Conservation (phyloP, 768 basidiomycete species). For the Boletales sp. region DNA sequence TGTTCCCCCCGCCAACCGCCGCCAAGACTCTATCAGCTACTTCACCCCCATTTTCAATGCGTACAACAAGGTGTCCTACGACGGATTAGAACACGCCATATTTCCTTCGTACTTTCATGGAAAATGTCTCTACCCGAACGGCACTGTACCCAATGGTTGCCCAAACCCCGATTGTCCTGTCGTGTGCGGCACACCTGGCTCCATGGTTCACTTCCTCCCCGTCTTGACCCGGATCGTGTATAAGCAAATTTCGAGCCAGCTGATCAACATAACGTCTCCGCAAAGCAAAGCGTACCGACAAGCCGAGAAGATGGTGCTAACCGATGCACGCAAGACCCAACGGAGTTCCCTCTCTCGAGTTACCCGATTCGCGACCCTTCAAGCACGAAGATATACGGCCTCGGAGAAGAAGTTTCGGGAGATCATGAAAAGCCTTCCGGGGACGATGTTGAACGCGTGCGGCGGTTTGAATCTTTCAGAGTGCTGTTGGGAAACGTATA, state of each 20-base stretch:
- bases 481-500: slow-evolving; percentile 59
- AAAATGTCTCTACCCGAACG: slow-evolving; percentile 56
- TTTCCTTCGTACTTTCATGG: slow-evolving; percentile 75
- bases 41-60: slow-evolving; percentile 45
- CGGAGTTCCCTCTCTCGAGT: slow-evolving; percentile 8
- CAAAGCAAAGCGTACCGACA: slow-evolving; percentile 39
- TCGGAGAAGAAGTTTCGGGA: slow-evolving; percentile 21
- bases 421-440: slow-evolving; percentile 34
- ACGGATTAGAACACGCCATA: slow-evolving; percentile 49
- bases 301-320: slow-evolving; percentile 40
- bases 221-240: slow-evolving; percentile 48
- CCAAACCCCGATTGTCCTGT: slow-evolving; percentile 78
- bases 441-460: slow-evolving; percentile 38
- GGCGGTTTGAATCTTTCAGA: slow-evolving; percentile 42
- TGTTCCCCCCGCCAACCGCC: slow-evolving; percentile 26
- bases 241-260: slow-evolving; percentile 35
- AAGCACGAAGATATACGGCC: slow-evolving; percentile 20
- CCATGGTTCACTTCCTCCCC: slow-evolving; percentile 64
- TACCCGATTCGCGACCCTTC: slow-evolving; percentile 7
- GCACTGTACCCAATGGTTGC: slow-evolving; percentile 62
- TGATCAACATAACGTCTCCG: slow-evolving; percentile 36
- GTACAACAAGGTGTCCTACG: slow-evolving; percentile 44
- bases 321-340: slow-evolving; percentile 27
- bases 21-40: slow-evolving; percentile 29
- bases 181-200: slow-evolving; percentile 81